phyloP scores from a whole-genome alignment of 345 rosid species.

The Isatis tinctoria region DNA sequence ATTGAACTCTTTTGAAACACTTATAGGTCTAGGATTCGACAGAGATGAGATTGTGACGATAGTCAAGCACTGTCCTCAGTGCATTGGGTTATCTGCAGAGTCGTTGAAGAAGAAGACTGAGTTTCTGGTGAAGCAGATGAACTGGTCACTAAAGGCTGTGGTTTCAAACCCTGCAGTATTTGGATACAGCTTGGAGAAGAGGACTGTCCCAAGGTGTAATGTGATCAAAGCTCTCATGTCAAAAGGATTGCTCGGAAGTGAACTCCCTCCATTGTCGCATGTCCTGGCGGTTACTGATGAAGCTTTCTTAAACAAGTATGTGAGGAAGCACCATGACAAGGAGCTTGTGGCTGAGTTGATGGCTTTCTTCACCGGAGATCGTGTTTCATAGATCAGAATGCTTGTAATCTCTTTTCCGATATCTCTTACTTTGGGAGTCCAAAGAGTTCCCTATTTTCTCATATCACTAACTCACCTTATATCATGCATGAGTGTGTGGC shows the following conservation, averaged over 20 bases:
- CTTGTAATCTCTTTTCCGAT: neutral
- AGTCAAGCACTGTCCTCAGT: neutral
- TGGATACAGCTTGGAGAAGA: conserved; percentile 23
- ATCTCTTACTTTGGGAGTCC: too few species aligned
- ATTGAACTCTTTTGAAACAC: conserved; percentile 7
- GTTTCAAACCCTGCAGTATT: neutral
- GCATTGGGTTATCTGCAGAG: neutral
- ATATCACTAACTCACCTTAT: neutral
- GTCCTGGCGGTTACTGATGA: neutral
- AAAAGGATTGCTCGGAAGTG: conserved; percentile 1
- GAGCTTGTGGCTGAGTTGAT: conserved; percentile 2
- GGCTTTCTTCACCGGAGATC: neutral
- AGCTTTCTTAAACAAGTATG: neutral
- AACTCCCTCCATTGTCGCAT: neutral
- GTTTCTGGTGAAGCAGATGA: conserved; percentile 37
- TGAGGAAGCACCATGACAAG: neutral
- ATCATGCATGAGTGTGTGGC: neutral
- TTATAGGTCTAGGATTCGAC: conserved; percentile 4
- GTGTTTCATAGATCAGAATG: neutral
- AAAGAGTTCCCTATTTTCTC: neutral
- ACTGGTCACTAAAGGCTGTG: conserved; percentile 10
- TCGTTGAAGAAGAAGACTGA: neutral
- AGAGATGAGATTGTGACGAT: conserved; percentile 24
- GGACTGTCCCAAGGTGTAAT: conserved; percentile 33
- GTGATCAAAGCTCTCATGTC: conserved; percentile 15